A percentile compares a stretch with the other conserved stretches of the same genome.
Evolutionary conservation across 441 rosid genomes (phyloP).

Genomic region (Bocquillonia castaneifolia): DNA sequence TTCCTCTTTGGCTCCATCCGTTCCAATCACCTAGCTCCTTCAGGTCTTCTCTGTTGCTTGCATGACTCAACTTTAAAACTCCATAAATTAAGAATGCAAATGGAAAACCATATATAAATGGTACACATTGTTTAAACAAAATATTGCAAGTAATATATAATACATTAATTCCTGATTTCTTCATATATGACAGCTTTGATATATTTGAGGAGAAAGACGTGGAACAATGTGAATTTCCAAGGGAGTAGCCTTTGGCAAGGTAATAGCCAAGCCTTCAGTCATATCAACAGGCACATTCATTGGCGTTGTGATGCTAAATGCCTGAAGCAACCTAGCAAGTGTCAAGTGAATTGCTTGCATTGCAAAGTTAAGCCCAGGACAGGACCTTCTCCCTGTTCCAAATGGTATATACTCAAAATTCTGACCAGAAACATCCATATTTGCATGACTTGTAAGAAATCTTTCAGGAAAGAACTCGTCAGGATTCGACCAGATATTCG

Average conservation of each 20-base stretch:
- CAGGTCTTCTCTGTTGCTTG: no score
- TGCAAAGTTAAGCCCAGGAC: conserved; percentile 35
- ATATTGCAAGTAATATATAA: no score
- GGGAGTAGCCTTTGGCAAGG: conserved; percentile 5
- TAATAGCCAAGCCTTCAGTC: background rate
- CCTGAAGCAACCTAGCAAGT: conserved; percentile 34
- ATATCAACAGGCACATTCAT: conserved; percentile 26
- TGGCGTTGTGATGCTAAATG: conserved; percentile 24
- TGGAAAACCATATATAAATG: no score
- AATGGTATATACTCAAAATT: conserved; percentile 40
- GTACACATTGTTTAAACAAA: no score
- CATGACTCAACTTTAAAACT: no score
- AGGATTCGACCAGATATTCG: conserved; percentile 33
- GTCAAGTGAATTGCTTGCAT: conserved; percentile 27
- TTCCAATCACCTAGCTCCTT: no score
- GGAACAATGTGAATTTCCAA: background rate
- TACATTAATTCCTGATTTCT: no score
- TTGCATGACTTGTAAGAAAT: conserved; percentile 16
- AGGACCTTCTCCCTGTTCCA: conserved; percentile 9
- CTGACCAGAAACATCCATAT: conserved; percentile 22
- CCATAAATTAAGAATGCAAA: no score
- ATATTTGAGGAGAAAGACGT: no score
- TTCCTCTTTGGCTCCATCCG: no score
- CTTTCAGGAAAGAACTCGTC: conserved; percentile 19
- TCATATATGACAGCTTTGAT: no score